A percentile compares a stretch with the other conserved stretches of the same genome.
Evolutionary conservation across 1,284 basidiomycete species (phyloP).

Genomic region (Fomitopsis schrenkii): DNA sequence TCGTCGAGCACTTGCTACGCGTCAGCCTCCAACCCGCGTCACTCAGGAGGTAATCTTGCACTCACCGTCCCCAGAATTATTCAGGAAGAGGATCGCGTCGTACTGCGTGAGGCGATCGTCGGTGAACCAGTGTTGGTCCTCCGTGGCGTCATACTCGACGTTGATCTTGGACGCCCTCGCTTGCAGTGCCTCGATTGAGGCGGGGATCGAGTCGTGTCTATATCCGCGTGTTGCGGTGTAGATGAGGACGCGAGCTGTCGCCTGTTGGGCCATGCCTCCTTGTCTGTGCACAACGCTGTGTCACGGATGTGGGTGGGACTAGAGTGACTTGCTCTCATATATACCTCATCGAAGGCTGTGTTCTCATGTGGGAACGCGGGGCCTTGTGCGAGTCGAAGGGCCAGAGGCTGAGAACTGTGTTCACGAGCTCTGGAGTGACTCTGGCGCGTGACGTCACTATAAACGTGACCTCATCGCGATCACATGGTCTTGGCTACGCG

Average conservation of each 20-base stretch:
- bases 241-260: conserved; percentile 8
- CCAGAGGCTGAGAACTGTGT: background rate
- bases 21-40: background rate
- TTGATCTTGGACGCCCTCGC: conserved; percentile 17
- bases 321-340: background rate
- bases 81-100: conserved; percentile 70
- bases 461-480: background rate
- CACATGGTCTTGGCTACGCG: background rate
- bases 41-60: background rate
- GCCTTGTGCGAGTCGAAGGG: background rate
- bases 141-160: conserved; percentile 61
- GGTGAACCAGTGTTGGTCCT: conserved; percentile 58
- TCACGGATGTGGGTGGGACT: background rate
- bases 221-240: conserved; percentile 10
- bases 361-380: background rate
- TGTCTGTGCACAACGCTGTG: background rate
- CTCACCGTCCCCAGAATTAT: conserved; percentile 64
- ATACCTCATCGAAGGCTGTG: background rate
- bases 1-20: conserved; percentile 53
- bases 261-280: conserved; percentile 3
- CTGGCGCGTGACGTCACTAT: background rate
- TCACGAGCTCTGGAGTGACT: background rate
- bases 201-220: conserved; percentile 7
- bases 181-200: conserved; percentile 8
- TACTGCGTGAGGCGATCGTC: conserved; percentile 51